Conservation (phyloP, 257 asterid genomes). For the Solanum virginianum region DNA sequence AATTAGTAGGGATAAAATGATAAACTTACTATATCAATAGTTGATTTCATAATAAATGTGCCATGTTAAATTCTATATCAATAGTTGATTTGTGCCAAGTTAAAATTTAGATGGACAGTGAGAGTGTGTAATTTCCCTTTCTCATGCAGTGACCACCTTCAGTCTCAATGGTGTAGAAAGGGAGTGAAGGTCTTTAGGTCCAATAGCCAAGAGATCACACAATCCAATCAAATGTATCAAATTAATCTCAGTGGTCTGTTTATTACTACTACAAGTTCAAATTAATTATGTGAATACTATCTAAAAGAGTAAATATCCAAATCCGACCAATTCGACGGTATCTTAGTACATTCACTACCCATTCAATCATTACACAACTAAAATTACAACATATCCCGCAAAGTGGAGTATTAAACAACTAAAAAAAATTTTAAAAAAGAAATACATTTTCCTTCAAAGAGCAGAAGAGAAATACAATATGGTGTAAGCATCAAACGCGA, state of each 20-base stretch:
- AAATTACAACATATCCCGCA: not conserved
- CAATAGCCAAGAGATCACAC: not conserved
- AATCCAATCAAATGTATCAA: not conserved
- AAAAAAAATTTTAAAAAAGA: not conserved
- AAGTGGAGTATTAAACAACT: too few species aligned
- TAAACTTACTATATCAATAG: too few species aligned
- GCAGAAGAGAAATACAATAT: not conserved
- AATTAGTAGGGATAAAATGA: too few species aligned
- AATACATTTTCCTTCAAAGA: not conserved
- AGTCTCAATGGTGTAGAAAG: too few species aligned
- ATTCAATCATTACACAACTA: not conserved
- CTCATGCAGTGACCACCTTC: too few species aligned
- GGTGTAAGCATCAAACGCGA: not conserved
- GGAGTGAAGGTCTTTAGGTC: not conserved
- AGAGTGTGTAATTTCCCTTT: too few species aligned
- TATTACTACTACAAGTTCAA: not conserved
- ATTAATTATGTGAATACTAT: not conserved
- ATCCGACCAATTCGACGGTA: not conserved
- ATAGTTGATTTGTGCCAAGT: too few species aligned
- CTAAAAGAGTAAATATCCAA: not conserved
- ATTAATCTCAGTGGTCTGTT: not conserved
- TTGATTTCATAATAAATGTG: too few species aligned
- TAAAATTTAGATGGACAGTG: too few species aligned
- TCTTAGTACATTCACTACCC: not conserved
- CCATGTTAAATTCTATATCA: too few species aligned